Evolutionary conservation across 331 rosid genomes (phyloP), one percentile per base, ranked within the genome.

Genomic region (Malus hybrid): DNA sequence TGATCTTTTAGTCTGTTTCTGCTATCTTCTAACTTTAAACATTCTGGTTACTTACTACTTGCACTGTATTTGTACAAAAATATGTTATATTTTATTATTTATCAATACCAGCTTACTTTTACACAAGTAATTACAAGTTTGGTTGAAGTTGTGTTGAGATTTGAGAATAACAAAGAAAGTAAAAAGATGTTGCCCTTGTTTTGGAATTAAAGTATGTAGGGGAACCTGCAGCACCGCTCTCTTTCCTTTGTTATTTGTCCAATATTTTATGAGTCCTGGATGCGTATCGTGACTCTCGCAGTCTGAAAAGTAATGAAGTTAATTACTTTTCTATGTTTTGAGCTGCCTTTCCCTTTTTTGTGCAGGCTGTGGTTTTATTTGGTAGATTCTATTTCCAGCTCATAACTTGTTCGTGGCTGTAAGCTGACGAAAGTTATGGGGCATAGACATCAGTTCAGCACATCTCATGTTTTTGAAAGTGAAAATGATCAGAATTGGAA

Each of bases 401-500:
- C 69, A 16, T 74, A 61, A 52, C 77, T 74, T 79, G 24, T 76
- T 73, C 39, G 44, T 67, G 68, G 80, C 73, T 83, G 74, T 72
- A 73, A 54, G 85, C 78, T 67, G 76, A 57, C 73, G 5, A 42
- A 52, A 82, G 62, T 69, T 73, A 92, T 92, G 97, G 97, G 92
- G 75, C 97, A 92, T 69, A 85, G 93, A 76, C 97, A 90, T 76
- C 65, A 80, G 65, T 87, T 86, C 79, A 79, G 79, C 81, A 70
- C 93, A 77, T 79, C 97, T 74, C 88, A 87, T 73, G 73, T 84
- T 79, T 86, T 83, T 71, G 93, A 87, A 73, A 82, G 79, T 64
- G 97, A 92, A 80, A 81, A 87, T 73, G 97, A 92, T 74, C 93
- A 79, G 76, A 87, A 90, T 73, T 90, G 96, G 97, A 87, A 79